phyloP scores from a whole-genome alignment of 2,329 filamentous ascomycete genomes.

The Calonectria fujianensis region DNA sequence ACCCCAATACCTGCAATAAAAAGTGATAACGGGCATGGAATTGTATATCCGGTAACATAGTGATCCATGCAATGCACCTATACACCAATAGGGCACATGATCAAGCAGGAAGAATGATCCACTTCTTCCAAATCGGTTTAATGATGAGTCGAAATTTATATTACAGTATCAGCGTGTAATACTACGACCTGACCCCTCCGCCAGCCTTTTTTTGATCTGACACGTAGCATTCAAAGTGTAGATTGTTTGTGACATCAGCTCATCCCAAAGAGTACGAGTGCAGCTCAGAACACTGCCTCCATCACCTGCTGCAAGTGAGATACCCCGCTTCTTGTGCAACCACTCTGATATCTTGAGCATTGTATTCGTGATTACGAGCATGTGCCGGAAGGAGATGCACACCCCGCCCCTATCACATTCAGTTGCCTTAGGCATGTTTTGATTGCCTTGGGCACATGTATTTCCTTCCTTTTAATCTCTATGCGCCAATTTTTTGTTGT shows the following conservation, averaged over 20 bases:
- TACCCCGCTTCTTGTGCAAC: conserved; percentile 12
- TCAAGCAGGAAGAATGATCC: too few species aligned
- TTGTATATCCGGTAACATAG: too few species aligned
- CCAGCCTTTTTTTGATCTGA: neutral
- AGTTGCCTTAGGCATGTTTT: neutral
- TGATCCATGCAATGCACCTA: too few species aligned
- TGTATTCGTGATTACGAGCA: neutral
- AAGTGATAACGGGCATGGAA: too few species aligned
- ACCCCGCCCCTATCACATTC: neutral
- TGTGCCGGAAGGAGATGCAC: neutral
- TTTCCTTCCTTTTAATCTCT: neutral
- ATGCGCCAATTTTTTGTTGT: neutral
- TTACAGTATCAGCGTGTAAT: too few species aligned
- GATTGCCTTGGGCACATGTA: neutral
- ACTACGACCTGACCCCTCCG: neutral
- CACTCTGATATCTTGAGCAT: neutral
- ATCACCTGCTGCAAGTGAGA: neutral
- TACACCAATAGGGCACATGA: too few species aligned
- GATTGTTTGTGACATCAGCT: neutral
- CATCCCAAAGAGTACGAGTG: neutral
- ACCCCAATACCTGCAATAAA: too few species aligned
- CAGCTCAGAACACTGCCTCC: neutral
- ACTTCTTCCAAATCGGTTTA: too few species aligned
- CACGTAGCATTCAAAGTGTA: neutral
- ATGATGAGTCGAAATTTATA: neutral